These are phyloP conservation scores for Tripidium arundinaceum DNA, from an alignment of 202 grass and related monocot genomes.

Conservation along the genomic window DNA sequence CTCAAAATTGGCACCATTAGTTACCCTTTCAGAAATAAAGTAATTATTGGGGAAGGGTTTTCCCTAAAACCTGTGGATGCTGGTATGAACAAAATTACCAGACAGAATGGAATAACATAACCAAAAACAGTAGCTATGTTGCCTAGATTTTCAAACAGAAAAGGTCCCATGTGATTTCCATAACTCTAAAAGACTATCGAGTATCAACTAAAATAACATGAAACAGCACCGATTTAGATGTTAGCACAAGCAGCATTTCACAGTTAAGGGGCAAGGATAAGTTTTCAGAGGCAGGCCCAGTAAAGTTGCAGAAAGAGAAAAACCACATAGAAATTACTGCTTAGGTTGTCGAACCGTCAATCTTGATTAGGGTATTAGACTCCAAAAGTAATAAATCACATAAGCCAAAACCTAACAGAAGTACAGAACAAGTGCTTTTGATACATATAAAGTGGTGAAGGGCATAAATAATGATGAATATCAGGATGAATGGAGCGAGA, in stretches of 20 bases:
- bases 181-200: no score
- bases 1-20: conserved; percentile 14
- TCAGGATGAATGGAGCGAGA: conserved; percentile 89
- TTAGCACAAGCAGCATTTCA: not conserved
- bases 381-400: not conserved
- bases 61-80: not conserved
- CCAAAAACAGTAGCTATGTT: not conserved
- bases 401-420: not conserved
- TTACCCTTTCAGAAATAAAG: not conserved
- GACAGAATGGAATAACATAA: conserved; percentile 3
- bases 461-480: conserved; percentile 72
- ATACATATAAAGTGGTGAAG: conserved; percentile 38
- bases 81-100: not conserved
- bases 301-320: not conserved
- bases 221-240: not conserved
- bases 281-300: not conserved
- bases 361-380: not conserved
- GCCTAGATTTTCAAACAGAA: conserved; percentile 9
- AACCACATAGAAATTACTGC: not conserved
- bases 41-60: not conserved
- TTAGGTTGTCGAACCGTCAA: not conserved
- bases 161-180: not conserved
- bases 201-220: not conserved
- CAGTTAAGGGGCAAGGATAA: not conserved
- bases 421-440: not conserved